Conservation (phyloP, 176 grass and related monocot genomes). For the Carex cristatella region DNA sequence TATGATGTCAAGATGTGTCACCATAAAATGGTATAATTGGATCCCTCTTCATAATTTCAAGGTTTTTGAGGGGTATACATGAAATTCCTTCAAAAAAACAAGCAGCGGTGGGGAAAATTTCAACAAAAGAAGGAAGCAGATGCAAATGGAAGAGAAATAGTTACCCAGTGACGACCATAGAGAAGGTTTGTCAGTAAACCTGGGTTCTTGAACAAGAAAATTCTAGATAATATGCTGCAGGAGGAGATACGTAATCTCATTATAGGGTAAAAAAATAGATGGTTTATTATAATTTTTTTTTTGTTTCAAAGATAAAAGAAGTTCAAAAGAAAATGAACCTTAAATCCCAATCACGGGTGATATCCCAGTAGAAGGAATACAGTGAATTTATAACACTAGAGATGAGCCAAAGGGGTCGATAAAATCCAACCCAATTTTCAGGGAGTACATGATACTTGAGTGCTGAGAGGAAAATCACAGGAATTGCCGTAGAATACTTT, state of each 20-base stretch:
- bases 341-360: conserved; percentile 95
- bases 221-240: conserved; percentile 76
- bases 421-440: conserved; percentile 69
- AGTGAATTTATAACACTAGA: conserved; percentile 79
- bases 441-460: conserved; percentile 91
- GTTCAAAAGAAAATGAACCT: conserved; percentile 37
- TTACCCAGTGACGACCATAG: conserved; percentile 68
- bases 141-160: background rate
- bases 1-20: too few species aligned
- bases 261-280: conserved; percentile 9
- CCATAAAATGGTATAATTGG: too few species aligned
- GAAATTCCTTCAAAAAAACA: too few species aligned
- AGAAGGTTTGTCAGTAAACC: conserved; percentile 56
- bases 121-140: background rate
- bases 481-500: conserved; percentile 90
- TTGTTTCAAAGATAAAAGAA: background rate
- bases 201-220: conserved; percentile 91
- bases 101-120: background rate
- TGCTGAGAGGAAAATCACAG: conserved; percentile 87
- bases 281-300: background rate
- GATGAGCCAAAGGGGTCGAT: conserved; percentile 84
- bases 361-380: conserved; percentile 99
- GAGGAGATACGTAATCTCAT: background rate
- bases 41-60: too few species aligned
- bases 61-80: too few species aligned